These are phyloP conservation scores for Spathaspora girioi DNA, from an alignment of 805 yeast species.

Conservation along the genomic window DNA sequence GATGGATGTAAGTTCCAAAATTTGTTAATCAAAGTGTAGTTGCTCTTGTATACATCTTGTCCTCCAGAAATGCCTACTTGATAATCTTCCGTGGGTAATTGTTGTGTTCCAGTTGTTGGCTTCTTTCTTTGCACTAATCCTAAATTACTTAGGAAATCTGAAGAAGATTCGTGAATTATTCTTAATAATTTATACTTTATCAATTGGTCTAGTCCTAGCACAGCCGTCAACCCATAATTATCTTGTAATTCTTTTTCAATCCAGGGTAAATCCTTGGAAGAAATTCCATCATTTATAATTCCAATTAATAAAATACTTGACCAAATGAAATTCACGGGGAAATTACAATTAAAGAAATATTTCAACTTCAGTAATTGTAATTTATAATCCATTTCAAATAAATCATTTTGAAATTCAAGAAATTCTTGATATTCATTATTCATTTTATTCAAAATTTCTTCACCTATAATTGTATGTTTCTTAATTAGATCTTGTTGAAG, in stretches of 20 bases:
- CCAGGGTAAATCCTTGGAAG: slow-evolving; percentile 55
- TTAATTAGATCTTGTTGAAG: slow-evolving; percentile 63
- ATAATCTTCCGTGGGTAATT: slow-evolving; percentile 11
- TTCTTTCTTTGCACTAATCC: slow-evolving; percentile 8
- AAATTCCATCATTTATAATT: slow-evolving; percentile 63
- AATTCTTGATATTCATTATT: slow-evolving; percentile 40
- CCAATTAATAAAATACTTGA: slow-evolving; percentile 57
- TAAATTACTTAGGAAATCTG: slow-evolving; percentile 22
- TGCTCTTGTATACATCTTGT: slow-evolving; percentile 24
- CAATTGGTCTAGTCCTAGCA: slow-evolving; percentile 46
- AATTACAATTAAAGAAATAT: slow-evolving; percentile 39
- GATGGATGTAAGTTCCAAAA: slow-evolving; percentile 49
- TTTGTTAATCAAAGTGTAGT: slow-evolving; percentile 34
- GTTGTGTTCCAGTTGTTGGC: slow-evolving; percentile 1
- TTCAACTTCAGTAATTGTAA: slow-evolving; percentile 21
- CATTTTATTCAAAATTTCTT: slow-evolving; percentile 50
- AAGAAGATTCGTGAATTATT: slow-evolving; percentile 16
- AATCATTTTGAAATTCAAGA: slow-evolving; percentile 66
- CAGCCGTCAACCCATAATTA: slow-evolving; percentile 59
- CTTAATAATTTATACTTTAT: slow-evolving; percentile 46
- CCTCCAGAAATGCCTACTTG: slow-evolving; percentile 33
- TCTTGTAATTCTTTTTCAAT: slow-evolving; percentile 56
- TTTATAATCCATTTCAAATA: slow-evolving; percentile 45
- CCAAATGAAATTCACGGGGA: slow-evolving; percentile 41
- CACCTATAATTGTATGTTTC: slow-evolving; percentile 73